Evolutionary conservation across 2,329 filamentous ascomycete genomes (phyloP), one percentile per base, ranked within the genome.

Genomic region (Thielaviopsis cerberus): DNA sequence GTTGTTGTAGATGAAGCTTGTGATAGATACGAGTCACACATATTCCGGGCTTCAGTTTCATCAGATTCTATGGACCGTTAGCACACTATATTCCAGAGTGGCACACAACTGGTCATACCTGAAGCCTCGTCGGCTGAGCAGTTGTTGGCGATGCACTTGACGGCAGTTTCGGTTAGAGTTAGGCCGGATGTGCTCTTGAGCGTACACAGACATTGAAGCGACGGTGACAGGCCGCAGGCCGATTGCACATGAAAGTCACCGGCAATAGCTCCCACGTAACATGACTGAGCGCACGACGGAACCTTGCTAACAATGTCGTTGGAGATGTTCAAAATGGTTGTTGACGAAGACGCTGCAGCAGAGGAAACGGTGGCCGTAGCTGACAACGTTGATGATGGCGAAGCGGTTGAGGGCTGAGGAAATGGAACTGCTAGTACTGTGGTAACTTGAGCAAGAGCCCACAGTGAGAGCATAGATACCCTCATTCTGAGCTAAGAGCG

Each of bases 161-260:
- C 53, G 25, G 53, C 48, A 25, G 53, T 51, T 30, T 54, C 59
- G 25, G 48, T 34, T 1, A 57, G 27, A 4, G 53, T 55, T 22
- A 53, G 20, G 3, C 24, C 59, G 13, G 53, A 22, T 6, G 41
- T 56, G 25, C 55, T 57, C 41, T 24, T 57, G 22, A 61, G 24
- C 8, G 51, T 51, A 45, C 59, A 61, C 30, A 58, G 7, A 17
- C 56, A 61, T 11, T 53, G 8, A 50, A 61, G 23, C 20, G 56
- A 56, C 15, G 56, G 56, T 5, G 55, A 50, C 27, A 48, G 15
- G 6, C 52, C 53, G 22, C 59, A 58, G 17, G 54, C 26, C 11
- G 45, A 45, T 17, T 45, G 48, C 17, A 57, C 45, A 10, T 45
- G 27, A 4, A 61, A 56, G 11, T 61, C 25, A 27, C 34, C 48